A percentile compares a stretch with the other conserved stretches of the same genome.
Evolutionary conservation across 2,329 filamentous ascomycete species (phyloP).

Genomic region (Cercospora berteroae): DNA sequence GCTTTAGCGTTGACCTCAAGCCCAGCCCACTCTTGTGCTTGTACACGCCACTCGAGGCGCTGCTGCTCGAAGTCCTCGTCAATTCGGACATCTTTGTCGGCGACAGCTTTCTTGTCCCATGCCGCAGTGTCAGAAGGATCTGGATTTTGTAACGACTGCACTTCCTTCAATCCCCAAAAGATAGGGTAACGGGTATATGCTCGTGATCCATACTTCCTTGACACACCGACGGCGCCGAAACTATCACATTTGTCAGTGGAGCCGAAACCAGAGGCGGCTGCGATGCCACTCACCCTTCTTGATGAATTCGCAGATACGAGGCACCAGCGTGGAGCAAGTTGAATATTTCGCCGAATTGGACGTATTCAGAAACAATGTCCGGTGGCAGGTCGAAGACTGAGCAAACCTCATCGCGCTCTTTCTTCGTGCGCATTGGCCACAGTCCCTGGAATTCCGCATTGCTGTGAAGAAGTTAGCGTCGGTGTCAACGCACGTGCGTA

Average conservation of each 20-base stretch:
- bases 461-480: conserved; percentile 2
- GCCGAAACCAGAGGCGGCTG: neutral
- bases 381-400: conserved; percentile 60
- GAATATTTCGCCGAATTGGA: conserved; percentile 66
- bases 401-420: conserved; percentile 61
- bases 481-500: neutral
- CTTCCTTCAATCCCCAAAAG: conserved; percentile 62
- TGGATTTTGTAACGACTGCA: conserved; percentile 63
- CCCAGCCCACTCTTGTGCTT: conserved; percentile 67
- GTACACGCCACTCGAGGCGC: conserved; percentile 52
- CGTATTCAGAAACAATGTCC: conserved; percentile 58
- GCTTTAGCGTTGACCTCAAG: conserved; percentile 59
- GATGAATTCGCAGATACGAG: conserved; percentile 62
- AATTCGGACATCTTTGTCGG: conserved; percentile 50
- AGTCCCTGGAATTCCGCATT: conserved; percentile 67
- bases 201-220: conserved; percentile 64
- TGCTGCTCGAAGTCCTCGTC: conserved; percentile 54
- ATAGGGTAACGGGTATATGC: conserved; percentile 64
- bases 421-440: conserved; percentile 62
- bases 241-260: neutral
- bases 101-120: conserved; percentile 53
- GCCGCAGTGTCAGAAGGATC: conserved; percentile 62
- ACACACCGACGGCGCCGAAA: conserved; percentile 66
- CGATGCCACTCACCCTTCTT: conserved; percentile 48
- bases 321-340: conserved; percentile 64